Evolutionary conservation across 441 rosid species (phyloP).

Genomic region (Jatropha multifida): DNA sequence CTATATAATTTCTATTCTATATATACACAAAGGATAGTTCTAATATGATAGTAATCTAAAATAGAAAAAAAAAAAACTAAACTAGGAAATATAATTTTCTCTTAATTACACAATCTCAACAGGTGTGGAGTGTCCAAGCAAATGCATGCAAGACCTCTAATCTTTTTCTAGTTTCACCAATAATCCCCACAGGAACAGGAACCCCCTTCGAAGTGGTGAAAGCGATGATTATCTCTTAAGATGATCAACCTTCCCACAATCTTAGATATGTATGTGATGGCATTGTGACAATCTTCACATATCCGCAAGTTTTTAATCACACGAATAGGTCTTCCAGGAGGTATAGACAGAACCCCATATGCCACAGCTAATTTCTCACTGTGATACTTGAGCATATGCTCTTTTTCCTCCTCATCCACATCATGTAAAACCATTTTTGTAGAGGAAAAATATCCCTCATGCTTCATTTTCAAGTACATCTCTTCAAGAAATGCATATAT

Average conservation of each 20-base stretch:
- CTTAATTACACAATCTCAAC: too few relatives aligned
- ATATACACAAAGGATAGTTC: too few relatives aligned
- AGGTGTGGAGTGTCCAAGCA: background rate
- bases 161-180: constrained; percentile 27
- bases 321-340: constrained; percentile 34
- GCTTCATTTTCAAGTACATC: constrained; percentile 57
- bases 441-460: constrained; percentile 60
- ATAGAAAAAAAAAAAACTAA: too few relatives aligned
- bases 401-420: constrained; percentile 88
- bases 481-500: constrained; percentile 50
- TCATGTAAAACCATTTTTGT: constrained; percentile 68
- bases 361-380: constrained; percentile 54
- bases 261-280: constrained; percentile 34
- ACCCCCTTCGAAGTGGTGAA: constrained; percentile 34
- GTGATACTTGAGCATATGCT: constrained; percentile 65
- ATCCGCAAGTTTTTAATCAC: constrained; percentile 36
- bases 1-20: too few relatives aligned
- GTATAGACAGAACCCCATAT: constrained; percentile 30
- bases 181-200: constrained; percentile 40
- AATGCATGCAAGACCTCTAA: background rate
- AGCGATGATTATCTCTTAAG: constrained; percentile 35
- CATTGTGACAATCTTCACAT: constrained; percentile 37
- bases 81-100: too few relatives aligned
- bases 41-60: too few relatives aligned
- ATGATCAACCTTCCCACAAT: constrained; percentile 31